Evolutionary conservation across 1,139 yeast species (phyloP).

Genomic region (Ogataea hybrid): DNA sequence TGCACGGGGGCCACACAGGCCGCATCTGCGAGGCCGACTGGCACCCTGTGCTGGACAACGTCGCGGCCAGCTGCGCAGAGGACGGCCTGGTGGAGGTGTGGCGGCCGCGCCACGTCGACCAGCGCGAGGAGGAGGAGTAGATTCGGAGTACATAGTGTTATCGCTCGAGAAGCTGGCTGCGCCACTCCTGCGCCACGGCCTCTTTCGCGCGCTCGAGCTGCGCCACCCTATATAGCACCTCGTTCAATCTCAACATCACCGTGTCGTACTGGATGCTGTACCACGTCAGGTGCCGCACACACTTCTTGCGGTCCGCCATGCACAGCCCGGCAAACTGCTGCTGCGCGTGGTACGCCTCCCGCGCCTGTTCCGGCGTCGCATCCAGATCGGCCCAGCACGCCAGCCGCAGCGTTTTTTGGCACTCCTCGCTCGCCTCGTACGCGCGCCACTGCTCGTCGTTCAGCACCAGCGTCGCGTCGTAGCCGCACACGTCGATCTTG

Average conservation of each 20-base stretch:
- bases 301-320: too few species aligned
- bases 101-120: conserved; percentile 52
- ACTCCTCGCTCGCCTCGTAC: too few species aligned
- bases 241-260: conserved; percentile 37
- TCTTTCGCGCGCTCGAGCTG: conserved; percentile 29
- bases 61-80: conserved; percentile 50
- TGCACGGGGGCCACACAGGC: conserved; percentile 61
- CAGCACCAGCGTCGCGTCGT: too few species aligned
- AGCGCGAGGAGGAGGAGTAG: conserved; percentile 40
- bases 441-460: too few species aligned
- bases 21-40: conserved; percentile 50
- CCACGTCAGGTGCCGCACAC: conserved; percentile 68
- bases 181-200: conserved; percentile 36
- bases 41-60: conserved; percentile 44
- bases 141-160: conserved; percentile 31
- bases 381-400: too few species aligned
- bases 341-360: too few species aligned
- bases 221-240: conserved; percentile 34
- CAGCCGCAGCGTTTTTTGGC: too few species aligned
- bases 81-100: conserved; percentile 53
- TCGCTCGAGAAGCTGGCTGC: conserved; percentile 29
- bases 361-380: too few species aligned
- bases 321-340: too few species aligned
- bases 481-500: too few species aligned
- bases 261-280: conserved; percentile 48